Conservation (phyloP, 306 rosid species). For the Mimosa pudica region DNA sequence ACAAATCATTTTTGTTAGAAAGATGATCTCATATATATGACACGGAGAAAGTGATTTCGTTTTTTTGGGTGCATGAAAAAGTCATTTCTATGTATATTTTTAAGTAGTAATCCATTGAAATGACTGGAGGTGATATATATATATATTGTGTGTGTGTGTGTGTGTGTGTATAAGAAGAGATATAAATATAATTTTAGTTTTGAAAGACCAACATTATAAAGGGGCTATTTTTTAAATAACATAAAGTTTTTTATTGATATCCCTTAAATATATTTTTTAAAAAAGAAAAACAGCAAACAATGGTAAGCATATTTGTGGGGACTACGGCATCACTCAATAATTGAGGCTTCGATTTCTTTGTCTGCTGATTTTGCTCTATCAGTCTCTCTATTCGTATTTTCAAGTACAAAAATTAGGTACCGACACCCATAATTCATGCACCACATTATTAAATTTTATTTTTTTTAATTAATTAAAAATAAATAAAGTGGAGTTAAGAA, state of each 20-base stretch:
- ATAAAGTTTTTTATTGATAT: neutral
- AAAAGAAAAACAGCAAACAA: neutral
- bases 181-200: no score
- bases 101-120: neutral
- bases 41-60: no score
- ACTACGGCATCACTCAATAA: conserved; percentile 26
- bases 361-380: conserved; percentile 6
- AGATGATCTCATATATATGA: no score
- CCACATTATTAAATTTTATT: neutral
- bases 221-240: neutral
- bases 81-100: no score
- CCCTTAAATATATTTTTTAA: no score
- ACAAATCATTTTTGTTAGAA: no score
- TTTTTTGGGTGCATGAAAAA: no score
- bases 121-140: no score
- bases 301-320: conserved; percentile 10
- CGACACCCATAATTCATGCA: conserved; percentile 38
- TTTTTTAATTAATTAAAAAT: neutral
- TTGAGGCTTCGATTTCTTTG: conserved; percentile 30
- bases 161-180: no score
- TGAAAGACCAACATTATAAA: no score
- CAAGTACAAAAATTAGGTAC: conserved; percentile 42
- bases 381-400: conserved; percentile 25
- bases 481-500: neutral
- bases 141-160: no score